Conservation (phyloP, 495 filamentous ascomycete species). For the Annulohypoxylon nitens region DNA sequence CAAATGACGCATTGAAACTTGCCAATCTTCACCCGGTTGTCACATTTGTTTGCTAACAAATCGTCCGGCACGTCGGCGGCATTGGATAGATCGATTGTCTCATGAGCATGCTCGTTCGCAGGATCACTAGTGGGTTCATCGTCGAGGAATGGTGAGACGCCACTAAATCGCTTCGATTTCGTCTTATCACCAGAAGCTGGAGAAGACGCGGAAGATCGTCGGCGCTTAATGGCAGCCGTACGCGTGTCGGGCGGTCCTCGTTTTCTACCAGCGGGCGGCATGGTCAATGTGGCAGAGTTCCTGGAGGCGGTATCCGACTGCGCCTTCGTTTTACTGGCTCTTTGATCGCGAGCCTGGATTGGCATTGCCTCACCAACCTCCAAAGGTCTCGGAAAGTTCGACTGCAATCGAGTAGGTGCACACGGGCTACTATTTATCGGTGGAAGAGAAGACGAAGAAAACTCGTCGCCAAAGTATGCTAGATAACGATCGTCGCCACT, state of each 20-base stretch:
- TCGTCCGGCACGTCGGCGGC: constrained; percentile 64
- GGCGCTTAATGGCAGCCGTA: constrained; percentile 46
- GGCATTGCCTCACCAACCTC: constrained; percentile 42
- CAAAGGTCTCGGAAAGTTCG: constrained; percentile 33
- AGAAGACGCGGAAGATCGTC: constrained; percentile 44
- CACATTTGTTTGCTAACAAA: constrained; percentile 63
- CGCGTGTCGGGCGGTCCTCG: constrained; percentile 22
- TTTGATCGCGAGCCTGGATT: constrained; percentile 9
- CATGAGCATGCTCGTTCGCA: constrained; percentile 53
- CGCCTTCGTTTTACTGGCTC: constrained; percentile 41
- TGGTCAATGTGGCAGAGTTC: constrained; percentile 38
- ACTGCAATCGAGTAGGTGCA: constrained; percentile 34
- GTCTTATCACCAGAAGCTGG: constrained; percentile 48
- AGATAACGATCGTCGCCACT: constrained; percentile 51
- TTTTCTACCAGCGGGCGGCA: constrained; percentile 41
- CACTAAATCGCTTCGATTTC: constrained; percentile 32
- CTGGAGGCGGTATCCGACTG: constrained; percentile 36
- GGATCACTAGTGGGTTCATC: constrained; percentile 49
- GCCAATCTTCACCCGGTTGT: constrained; percentile 67
- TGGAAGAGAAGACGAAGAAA: constrained; percentile 56
- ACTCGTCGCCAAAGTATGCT: constrained; percentile 48
- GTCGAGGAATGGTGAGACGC: constrained; percentile 44
- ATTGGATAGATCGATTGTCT: constrained; percentile 73
- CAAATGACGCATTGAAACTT: constrained; percentile 84
- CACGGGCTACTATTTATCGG: constrained; percentile 43